Conservation (phyloP, 129 eudicot genomes). For the Artemisia argyi region DNA sequence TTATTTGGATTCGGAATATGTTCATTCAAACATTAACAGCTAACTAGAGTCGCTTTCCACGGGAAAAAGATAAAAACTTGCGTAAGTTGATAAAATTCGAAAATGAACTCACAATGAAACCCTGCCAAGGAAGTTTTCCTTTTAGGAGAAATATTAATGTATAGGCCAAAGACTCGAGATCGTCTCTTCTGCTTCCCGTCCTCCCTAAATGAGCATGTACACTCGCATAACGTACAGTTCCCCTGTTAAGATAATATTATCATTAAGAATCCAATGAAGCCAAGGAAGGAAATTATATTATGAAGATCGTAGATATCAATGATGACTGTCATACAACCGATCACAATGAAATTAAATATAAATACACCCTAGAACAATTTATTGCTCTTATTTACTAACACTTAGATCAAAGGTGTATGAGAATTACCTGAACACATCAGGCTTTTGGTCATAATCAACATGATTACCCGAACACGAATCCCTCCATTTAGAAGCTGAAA, state of each 20-base stretch:
- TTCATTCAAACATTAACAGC: too few species aligned
- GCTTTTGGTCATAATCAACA: slow-evolving; percentile 89
- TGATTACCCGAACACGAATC: slow-evolving; percentile 54
- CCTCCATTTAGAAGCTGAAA: slow-evolving; percentile 84
- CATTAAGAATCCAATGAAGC: too few species aligned
- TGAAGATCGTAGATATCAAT: too few species aligned
- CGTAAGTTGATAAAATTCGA: background rate
- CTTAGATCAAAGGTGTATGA: background rate
- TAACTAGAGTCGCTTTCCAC: background rate
- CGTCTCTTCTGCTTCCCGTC: slow-evolving; percentile 92
- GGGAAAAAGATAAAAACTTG: background rate
- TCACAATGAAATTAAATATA: too few species aligned
- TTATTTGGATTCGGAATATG: too few species aligned
- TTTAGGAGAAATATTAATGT: slow-evolving; percentile 82
- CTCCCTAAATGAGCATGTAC: slow-evolving; percentile 98
- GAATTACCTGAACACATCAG: slow-evolving; percentile 82
- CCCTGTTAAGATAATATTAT: slow-evolving; percentile 38
- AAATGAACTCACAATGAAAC: slow-evolving; percentile 51
- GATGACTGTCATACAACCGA: too few species aligned
- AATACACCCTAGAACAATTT: too few species aligned
- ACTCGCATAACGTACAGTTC: slow-evolving; percentile 95
- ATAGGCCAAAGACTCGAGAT: slow-evolving; percentile 92
- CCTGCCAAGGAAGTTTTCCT: slow-evolving; percentile 99
- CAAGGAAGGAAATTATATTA: too few species aligned
- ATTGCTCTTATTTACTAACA: too few species aligned